Conservation (phyloP, 2,329 filamentous ascomycete species). For the Orbilia oligospora region DNA sequence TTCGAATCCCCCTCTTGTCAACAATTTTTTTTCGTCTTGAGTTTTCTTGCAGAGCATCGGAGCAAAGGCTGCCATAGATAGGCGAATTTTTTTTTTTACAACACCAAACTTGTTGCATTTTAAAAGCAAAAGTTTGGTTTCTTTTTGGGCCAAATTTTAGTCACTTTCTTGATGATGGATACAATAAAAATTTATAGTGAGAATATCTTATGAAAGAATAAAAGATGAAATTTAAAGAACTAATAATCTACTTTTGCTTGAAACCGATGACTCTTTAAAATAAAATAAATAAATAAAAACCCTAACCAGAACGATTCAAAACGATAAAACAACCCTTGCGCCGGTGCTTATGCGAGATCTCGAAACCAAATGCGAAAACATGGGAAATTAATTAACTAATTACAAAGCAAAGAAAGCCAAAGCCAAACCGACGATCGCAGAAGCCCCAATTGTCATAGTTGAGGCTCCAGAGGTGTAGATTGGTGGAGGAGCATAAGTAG, state of each 20-base stretch:
- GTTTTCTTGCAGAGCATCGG: not conserved
- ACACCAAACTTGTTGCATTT: constrained; percentile 16
- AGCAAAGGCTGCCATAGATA: not conserved
- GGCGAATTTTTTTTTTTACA: not conserved
- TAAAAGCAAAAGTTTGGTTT: not conserved
- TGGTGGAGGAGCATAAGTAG: constrained; percentile 15
- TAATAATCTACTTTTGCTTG: not conserved
- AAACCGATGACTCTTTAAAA: not conserved
- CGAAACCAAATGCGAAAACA: not conserved
- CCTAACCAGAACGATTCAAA: not conserved
- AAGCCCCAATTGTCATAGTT: not conserved
- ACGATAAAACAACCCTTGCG: not conserved
- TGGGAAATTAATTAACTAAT: not conserved
- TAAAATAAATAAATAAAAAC: not conserved
- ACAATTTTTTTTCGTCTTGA: constrained; percentile 7
- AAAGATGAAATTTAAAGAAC: not conserved
- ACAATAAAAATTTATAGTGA: not conserved
- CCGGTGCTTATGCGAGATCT: not conserved
- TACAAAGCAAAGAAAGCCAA: constrained; percentile 27
- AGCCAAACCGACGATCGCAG: constrained; percentile 5
- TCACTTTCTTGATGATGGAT: not conserved
- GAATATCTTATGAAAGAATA: not conserved
- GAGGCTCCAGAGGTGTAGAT: constrained; percentile 23
- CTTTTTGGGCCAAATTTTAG: not conserved
- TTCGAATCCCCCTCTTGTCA: constrained; percentile 48